Base-by-base conservation (phyloP, 2,329 filamentous ascomycete species). In the Penicillium capsulatum region DNA sequence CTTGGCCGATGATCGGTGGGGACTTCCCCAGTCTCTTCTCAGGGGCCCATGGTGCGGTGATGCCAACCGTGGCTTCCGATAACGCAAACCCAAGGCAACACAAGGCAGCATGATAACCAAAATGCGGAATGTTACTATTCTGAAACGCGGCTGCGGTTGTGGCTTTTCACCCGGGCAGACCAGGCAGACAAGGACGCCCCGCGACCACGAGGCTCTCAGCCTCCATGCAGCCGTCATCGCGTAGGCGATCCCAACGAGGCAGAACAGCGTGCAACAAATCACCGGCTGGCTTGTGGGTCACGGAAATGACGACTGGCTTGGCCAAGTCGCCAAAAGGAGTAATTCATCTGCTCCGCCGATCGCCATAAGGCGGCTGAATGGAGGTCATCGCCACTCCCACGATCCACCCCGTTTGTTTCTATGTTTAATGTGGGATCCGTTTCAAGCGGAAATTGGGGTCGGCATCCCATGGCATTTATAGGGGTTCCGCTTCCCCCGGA, bases 351-450 rank as follows among this genome's bases (percentile, higher is more conserved):
- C 24, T 27, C 15, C 16, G 26, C 13, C 14, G 44, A 48, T 50
- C 40, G 47, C 32, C 34, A 31, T 36, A 36, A 9, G 22, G 37
- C 32, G 38, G 33, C n/a, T n/a, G n/a, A n/a, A n/a, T n/a, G n/a
- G n/a, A n/a, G n/a, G n/a, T n/a, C n/a, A n/a, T 51, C 34, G 49
- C 49, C 48, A 51, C 48, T 35, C 28, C 20, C 35, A 38, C 27
- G 35, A 26, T 11, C 28, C 17, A 11, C 11, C 24, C 29, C n/a
- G 13, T 17, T 17, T 37, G 37, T 47, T 49, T 24, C 46, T 49
- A 42, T 47, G 26, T 31, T 38, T 49, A 44, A 34, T 29, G 19
- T 5, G n/a, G n/a, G n/a, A n/a, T 24, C 7, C 22, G 11, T 13
- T 36, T 16, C 16, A 31, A 27, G 27, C 27, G 36, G 28, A 36